These are phyloP conservation scores for Ramalina peruviana DNA, from an alignment of 495 filamentous ascomycete genomes.

Conservation along the genomic window DNA sequence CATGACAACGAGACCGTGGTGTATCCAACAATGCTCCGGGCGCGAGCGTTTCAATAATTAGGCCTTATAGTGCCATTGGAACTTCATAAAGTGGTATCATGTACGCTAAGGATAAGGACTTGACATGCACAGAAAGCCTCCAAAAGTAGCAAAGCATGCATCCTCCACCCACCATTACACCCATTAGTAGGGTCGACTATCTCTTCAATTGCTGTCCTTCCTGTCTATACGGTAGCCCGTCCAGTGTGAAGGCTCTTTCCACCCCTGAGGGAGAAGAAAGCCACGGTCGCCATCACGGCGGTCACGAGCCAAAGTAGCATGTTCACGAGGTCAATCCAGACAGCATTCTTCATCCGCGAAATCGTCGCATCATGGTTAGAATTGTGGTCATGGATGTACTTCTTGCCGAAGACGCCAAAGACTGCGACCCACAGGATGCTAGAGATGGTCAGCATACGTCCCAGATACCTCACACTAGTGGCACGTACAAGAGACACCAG, in stretches of 20 bases:
- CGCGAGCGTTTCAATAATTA: no score
- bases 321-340: constrained; percentile 69
- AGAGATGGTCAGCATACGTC: background rate
- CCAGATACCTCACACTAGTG: background rate
- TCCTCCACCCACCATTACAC: background rate
- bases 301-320: constrained; percentile 58
- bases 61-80: no score
- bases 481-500: constrained; percentile 40
- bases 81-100: no score
- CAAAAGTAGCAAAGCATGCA: no score
- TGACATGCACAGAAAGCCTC: no score
- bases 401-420: constrained; percentile 69
- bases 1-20: no score
- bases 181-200: background rate
- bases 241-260: constrained; percentile 14
- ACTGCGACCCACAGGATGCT: constrained; percentile 60
- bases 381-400: constrained; percentile 54
- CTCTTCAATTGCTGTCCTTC: background rate
- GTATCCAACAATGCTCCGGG: no score
- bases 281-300: constrained; percentile 26
- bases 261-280: constrained; percentile 18
- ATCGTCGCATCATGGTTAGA: constrained; percentile 44
- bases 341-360: constrained; percentile 68
- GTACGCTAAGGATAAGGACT: no score
- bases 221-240: constrained; percentile 11